These are phyloP conservation scores for Hyphopichia fennica DNA, from an alignment of 1,139 yeast genomes.

Conservation along the genomic window DNA sequence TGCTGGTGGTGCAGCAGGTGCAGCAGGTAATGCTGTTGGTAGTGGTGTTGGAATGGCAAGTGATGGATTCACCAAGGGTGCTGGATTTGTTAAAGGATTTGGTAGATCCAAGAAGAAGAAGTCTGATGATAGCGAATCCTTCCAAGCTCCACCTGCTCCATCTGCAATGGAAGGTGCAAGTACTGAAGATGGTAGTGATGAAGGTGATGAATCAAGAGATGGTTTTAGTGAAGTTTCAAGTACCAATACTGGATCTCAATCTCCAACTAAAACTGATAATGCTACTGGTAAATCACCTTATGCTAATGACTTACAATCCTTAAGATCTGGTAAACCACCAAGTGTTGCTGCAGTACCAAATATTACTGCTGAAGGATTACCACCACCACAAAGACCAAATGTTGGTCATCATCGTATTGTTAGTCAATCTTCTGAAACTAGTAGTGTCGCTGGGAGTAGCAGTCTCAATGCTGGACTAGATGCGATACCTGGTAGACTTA, in stretches of 20 bases:
- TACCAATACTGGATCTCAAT: constrained; percentile 4
- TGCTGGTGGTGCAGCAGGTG: constrained; percentile 42
- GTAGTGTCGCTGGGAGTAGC: constrained; percentile 36
- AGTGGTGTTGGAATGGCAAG: constrained; percentile 30
- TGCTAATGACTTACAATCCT: constrained; percentile 22
- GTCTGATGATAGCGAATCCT: background rate
- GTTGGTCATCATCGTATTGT: constrained; percentile 26
- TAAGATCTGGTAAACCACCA: constrained; percentile 19
- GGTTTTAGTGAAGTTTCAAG: constrained; percentile 2
- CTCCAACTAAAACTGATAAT: constrained; percentile 2
- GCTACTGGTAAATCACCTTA: constrained; percentile 13
- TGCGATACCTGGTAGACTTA: constrained; percentile 55
- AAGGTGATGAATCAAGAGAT: constrained; percentile 4
- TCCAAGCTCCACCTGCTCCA: background rate
- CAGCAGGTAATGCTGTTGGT: constrained; percentile 34
- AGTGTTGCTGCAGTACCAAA: constrained; percentile 31
- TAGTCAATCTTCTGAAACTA: constrained; percentile 26
- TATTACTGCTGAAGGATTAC: constrained; percentile 34
- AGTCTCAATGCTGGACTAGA: constrained; percentile 25
- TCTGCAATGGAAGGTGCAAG: constrained; percentile 1
- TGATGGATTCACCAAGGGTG: constrained; percentile 50
- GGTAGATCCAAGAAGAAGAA: constrained; percentile 21
- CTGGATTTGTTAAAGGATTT: constrained; percentile 37
- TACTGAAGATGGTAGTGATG: constrained; percentile 4
- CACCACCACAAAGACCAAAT: constrained; percentile 36